Evolutionary conservation across 768 basidiomycete species (phyloP).

Genomic region (Macrolepiota dolichaula): DNA sequence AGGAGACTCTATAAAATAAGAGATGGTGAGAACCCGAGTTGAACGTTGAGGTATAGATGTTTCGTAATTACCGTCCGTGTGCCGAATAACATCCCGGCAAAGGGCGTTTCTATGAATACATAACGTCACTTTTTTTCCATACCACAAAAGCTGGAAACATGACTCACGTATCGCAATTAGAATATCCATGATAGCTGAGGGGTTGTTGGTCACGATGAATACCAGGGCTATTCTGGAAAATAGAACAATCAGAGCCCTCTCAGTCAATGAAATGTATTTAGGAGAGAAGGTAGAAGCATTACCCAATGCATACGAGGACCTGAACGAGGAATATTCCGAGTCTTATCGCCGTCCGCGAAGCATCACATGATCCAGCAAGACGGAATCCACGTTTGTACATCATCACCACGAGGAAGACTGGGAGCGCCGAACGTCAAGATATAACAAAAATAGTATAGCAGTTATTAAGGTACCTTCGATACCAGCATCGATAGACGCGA

Average conservation of each 20-base stretch:
- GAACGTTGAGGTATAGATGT: background rate
- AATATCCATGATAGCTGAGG: background rate
- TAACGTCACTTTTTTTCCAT: background rate
- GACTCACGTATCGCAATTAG: constrained; percentile 9
- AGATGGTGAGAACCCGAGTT: background rate
- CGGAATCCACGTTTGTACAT: constrained; percentile 4
- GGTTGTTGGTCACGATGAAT: background rate
- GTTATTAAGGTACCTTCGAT: background rate
- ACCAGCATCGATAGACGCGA: background rate
- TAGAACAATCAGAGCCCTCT: too few relatives aligned
- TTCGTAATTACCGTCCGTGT: background rate
- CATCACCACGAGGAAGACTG: background rate
- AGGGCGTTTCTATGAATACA: background rate
- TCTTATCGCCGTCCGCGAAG: background rate
- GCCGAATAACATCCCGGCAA: background rate
- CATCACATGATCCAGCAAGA: background rate
- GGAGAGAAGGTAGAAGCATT: background rate
- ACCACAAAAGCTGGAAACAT: background rate
- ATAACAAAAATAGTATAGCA: too few relatives aligned
- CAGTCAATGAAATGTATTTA: too few relatives aligned
- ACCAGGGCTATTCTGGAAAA: background rate
- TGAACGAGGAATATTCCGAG: background rate
- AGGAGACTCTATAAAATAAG: background rate
- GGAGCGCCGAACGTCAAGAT: background rate
- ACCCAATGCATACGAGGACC: background rate